Conservation (phyloP, 2,329 filamentous ascomycete genomes). For the Diaporthe citri region DNA sequence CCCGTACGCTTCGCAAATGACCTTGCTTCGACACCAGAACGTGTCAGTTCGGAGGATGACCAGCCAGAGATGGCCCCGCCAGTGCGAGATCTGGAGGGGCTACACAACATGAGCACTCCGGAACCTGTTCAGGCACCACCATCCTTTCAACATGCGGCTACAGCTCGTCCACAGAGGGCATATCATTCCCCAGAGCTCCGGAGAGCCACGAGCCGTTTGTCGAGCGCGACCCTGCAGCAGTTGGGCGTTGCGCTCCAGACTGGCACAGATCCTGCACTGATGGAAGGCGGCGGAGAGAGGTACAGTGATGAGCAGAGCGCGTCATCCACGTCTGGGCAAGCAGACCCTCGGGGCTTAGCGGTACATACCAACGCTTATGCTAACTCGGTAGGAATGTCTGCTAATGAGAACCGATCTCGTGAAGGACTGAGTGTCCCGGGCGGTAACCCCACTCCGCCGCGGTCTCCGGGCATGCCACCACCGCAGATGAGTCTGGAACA, state of each 20-base stretch:
- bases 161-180: slow-evolving; percentile 77
- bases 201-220: slow-evolving; percentile 86
- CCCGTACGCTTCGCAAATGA: slow-evolving; percentile 58
- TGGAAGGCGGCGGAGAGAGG: slow-evolving; percentile 41
- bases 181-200: slow-evolving; percentile 83
- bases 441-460: slow-evolving; percentile 48
- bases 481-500: slow-evolving; percentile 55
- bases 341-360: slow-evolving; percentile 58
- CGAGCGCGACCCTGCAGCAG: slow-evolving; percentile 83
- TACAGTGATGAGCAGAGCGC: slow-evolving; percentile 49
- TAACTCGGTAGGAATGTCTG: slow-evolving; percentile 63
- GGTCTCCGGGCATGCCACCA: slow-evolving; percentile 55
- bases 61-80: slow-evolving; percentile 54
- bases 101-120: slow-evolving; percentile 72
- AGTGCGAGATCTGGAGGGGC: slow-evolving; percentile 65
- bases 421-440: slow-evolving; percentile 62
- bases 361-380: slow-evolving; percentile 63
- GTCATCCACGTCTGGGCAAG: slow-evolving; percentile 49
- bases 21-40: slow-evolving; percentile 62
- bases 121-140: slow-evolving; percentile 85
- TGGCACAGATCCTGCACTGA: slow-evolving; percentile 37
- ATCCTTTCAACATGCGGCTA: slow-evolving; percentile 75
- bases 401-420: slow-evolving; percentile 67
- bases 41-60: slow-evolving; percentile 70
- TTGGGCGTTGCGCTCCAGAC: slow-evolving; percentile 71